Base-by-base conservation (phyloP, 768 basidiomycete genomes). In the Lentinula boryana region DNA sequence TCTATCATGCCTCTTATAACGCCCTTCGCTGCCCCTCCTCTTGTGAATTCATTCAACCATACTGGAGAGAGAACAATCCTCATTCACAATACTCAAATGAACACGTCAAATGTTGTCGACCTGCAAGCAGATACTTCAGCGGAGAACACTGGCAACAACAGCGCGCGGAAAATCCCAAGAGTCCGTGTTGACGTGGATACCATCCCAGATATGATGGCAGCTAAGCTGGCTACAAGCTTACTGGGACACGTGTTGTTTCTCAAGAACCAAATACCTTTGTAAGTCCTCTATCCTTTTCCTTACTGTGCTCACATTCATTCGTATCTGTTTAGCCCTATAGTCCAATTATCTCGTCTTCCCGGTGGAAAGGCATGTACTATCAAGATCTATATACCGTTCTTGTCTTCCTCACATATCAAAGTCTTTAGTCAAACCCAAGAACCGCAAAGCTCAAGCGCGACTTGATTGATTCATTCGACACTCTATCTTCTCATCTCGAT, bases 211-310 rank as follows among this genome's bases (percentile, higher is more conserved):
- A 74, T 72, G 5, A 76, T 87, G 69, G 90, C 90, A 9, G 84
- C 86, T 1, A 78, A 79, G 21, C 79, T 93, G 1, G 84, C 88
- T 2, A 75, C 78, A 12, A 82, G 80, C 61, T 70, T 91, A 31
- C 73, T 93, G 0, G 84, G 84, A 0, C 89, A 91, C 67, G 79
- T 91, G 2, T 69, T 92, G 16, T 93, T 89, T 67, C 74, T 92
- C 59, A 93, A 92, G 69, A 87, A 81, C 63, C 90, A 92, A 65
- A 77, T 91, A 0, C 90, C 89, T 1, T 84, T 91, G 89, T 91
- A 66, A 72, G 89, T 80, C 18, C 21, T 18, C 21, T 52, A 51
- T 12, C 15, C 54, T 0, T 36, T 33, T 21, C 36, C 1, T 43
- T 41, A 6, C 15, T 4, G 36, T 15, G 38, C 56, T 13, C 53